Percentiles rank a stretch among this genome's conserved stretches.
These are phyloP conservation scores for Musa itinerans DNA, from an alignment of 176 grass and related monocot genomes.

Conservation along the genomic window DNA sequence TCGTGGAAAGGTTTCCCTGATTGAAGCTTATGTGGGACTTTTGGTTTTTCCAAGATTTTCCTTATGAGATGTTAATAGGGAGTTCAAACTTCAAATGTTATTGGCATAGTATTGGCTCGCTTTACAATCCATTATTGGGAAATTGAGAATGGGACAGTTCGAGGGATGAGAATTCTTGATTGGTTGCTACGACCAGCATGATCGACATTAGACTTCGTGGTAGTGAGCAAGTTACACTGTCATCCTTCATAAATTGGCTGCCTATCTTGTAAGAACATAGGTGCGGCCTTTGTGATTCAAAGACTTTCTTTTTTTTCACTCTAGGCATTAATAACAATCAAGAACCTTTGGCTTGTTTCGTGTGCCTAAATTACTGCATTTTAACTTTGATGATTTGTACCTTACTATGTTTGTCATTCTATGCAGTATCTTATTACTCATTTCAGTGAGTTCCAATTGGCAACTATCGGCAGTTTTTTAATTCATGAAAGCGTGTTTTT, in stretches of 20 bases:
- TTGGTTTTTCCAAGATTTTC: too few species aligned
- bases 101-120: too few species aligned
- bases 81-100: too few species aligned
- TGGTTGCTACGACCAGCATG: not conserved
- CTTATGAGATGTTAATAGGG: too few species aligned
- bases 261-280: not conserved
- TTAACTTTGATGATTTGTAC: not conserved
- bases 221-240: not conserved
- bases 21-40: too few species aligned
- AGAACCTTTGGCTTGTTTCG: not conserved
- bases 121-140: too few species aligned
- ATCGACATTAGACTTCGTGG: not conserved
- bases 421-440: constrained; percentile 21
- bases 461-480: constrained; percentile 14
- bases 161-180: not conserved
- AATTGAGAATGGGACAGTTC: too few species aligned
- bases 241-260: not conserved
- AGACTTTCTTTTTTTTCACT: too few species aligned
- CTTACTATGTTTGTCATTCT: not conserved
- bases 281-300: too few species aligned
- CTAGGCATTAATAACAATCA: too few species aligned
- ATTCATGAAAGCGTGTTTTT: constrained; percentile 21
- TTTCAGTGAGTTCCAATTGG: constrained; percentile 23
- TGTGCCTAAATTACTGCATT: not conserved
- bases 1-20: too few species aligned